Percentiles rank a stretch among this genome's conserved stretches.
Evolutionary conservation across 257 asterid species (phyloP).

Genomic region (Schizonepeta tenuifolia): DNA sequence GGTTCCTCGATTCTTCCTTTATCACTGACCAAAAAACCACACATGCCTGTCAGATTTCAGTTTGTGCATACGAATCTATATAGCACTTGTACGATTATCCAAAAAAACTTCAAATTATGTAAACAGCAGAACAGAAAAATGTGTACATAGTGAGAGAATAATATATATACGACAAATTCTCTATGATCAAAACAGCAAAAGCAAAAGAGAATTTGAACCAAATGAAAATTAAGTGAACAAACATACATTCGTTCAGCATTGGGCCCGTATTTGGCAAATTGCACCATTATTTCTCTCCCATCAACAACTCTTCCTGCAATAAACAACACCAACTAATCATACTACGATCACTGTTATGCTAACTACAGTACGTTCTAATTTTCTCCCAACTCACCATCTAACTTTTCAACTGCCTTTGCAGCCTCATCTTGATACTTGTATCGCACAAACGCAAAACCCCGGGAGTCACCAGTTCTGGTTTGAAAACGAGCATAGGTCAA

Average conservation of each 20-base stretch:
- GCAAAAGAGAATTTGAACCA: background rate
- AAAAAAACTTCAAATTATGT: background rate
- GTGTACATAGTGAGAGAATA: background rate
- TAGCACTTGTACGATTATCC: background rate
- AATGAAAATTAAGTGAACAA: too few relatives aligned
- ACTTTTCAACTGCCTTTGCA: constrained; percentile 87
- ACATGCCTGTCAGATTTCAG: background rate
- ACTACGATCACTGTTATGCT: background rate
- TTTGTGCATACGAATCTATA: background rate
- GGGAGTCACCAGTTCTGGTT: constrained; percentile 93
- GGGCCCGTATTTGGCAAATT: constrained; percentile 96
- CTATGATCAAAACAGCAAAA: background rate
- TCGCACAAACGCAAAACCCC: constrained; percentile 96
- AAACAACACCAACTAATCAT: background rate
- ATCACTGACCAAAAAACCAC: constrained; percentile 50
- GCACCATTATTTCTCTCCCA: constrained; percentile 98
- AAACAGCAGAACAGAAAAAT: background rate
- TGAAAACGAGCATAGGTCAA: background rate
- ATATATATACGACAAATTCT: background rate
- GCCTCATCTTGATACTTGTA: constrained; percentile 98
- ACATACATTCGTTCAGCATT: constrained; percentile 89
- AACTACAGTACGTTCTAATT: background rate
- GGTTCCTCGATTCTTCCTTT: constrained; percentile 90
- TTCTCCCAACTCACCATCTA: constrained; percentile 66
- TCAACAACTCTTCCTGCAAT: constrained; percentile 84